Conservation (phyloP, 2,329 filamentous ascomycete species). For the Pseudogymnoascus sp. region DNA sequence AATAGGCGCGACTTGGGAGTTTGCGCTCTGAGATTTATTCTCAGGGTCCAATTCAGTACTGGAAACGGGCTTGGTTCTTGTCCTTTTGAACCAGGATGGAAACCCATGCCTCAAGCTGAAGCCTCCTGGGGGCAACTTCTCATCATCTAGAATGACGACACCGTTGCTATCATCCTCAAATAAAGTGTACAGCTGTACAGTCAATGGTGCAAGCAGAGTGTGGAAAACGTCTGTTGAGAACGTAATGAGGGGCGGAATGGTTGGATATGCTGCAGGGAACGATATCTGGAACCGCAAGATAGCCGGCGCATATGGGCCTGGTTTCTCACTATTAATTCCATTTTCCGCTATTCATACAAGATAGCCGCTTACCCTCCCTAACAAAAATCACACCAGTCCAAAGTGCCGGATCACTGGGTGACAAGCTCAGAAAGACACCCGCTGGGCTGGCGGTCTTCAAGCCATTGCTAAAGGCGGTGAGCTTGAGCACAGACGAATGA, state of each 20-base stretch:
- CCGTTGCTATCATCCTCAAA: constrained; percentile 67
- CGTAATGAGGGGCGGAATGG: constrained; percentile 72
- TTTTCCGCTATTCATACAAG: background rate
- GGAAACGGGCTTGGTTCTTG: constrained; percentile 35
- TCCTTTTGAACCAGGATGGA: constrained; percentile 75
- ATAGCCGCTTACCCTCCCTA: constrained; percentile 59
- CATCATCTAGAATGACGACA: constrained; percentile 75
- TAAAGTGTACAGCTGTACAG: constrained; percentile 89
- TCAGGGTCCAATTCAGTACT: constrained; percentile 29
- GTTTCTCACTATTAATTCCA: constrained; percentile 10
- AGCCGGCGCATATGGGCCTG: constrained; percentile 82
- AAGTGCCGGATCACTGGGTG: constrained; percentile 68
- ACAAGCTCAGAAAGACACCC: constrained; percentile 79
- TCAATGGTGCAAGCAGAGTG: constrained; percentile 82
- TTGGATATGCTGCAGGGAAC: constrained; percentile 75
- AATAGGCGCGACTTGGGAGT: background rate
- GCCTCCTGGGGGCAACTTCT: constrained; percentile 76
- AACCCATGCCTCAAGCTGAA: constrained; percentile 90
- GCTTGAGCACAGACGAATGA: background rate
- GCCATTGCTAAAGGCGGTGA: constrained; percentile 51
- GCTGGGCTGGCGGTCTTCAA: constrained; percentile 76
- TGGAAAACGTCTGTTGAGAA: constrained; percentile 94
- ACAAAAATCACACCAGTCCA: constrained; percentile 94
- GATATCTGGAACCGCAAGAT: constrained; percentile 84
- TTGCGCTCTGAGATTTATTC: background rate